Percentiles rank a stretch among this genome's conserved stretches.
phyloP scores from a whole-genome alignment of 768 basidiomycete genomes.

The Tricholoma saponaceum region DNA sequence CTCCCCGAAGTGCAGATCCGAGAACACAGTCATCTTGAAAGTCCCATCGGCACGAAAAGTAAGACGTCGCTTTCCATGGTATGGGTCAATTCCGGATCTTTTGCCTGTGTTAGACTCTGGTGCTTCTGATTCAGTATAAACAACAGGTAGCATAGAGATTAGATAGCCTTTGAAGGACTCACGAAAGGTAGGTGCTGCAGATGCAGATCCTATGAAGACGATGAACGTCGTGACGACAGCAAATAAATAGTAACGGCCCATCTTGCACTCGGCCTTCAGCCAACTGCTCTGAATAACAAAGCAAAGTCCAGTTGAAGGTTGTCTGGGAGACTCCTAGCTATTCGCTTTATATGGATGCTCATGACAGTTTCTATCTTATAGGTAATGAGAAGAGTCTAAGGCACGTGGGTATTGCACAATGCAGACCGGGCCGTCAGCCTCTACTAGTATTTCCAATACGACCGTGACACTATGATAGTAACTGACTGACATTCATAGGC shows the following conservation, averaged over 20 bases:
- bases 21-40: constrained; percentile 72
- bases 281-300: background rate
- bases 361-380: too few relatives aligned
- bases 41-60: constrained; percentile 54
- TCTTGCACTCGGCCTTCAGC: background rate
- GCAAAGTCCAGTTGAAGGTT: too few relatives aligned
- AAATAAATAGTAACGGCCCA: background rate
- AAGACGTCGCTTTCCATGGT: constrained; percentile 40
- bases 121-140: background rate
- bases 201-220: background rate
- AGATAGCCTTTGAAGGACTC: background rate
- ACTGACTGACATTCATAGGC: too few relatives aligned
- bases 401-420: too few relatives aligned
- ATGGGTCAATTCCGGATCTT: constrained; percentile 28
- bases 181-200: background rate
- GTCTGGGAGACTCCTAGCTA: too few relatives aligned
- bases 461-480: too few relatives aligned
- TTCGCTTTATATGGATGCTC: too few relatives aligned
- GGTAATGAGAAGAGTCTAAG: too few relatives aligned
- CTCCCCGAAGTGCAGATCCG: constrained; percentile 75
- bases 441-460: too few relatives aligned
- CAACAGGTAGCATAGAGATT: background rate
- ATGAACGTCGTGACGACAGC: background rate
- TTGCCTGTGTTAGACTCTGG: constrained; percentile 7
- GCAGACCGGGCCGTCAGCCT: too few relatives aligned